These are phyloP conservation scores for Coriaria nepalensis DNA, from an alignment of 306 rosid species.

Conservation along the genomic window DNA sequence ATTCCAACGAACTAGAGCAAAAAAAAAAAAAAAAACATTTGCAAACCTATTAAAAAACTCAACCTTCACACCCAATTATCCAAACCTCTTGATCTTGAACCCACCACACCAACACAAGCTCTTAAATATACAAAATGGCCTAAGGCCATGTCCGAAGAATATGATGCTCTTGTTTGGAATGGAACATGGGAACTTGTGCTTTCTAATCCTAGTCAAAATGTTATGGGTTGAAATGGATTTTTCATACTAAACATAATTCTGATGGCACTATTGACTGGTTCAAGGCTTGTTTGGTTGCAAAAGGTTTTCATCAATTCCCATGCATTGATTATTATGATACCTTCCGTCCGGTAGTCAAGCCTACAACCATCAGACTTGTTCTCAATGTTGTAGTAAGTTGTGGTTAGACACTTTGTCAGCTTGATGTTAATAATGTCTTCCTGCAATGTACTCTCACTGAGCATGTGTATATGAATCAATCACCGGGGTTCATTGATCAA, in stretches of 20 bases:
- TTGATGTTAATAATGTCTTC: neutral
- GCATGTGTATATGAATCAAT: neutral
- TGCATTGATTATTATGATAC: neutral
- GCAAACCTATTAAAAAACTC: neutral
- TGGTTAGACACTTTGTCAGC: neutral
- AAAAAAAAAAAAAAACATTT: neutral
- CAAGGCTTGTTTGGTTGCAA: neutral
- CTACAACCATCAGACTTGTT: neutral
- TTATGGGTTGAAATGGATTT: conserved; percentile 2
- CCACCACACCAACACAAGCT: neutral
- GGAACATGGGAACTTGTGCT: neutral
- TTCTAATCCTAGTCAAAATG: neutral
- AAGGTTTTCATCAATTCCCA: neutral
- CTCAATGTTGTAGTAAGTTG: neutral
- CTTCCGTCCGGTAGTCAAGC: neutral
- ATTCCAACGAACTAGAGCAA: neutral
- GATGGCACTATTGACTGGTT: neutral
- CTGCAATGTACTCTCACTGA: neutral
- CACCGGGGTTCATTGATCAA: neutral
- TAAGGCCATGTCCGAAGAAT: neutral
- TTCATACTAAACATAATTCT: neutral
- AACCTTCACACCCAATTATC: conserved; percentile 1
- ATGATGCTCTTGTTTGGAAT: neutral
- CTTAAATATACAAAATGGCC: neutral
- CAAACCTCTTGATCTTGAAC: neutral